A percentile compares a stretch with the other conserved stretches of the same genome.
Evolutionary conservation across 257 asterid genomes (phyloP).

Genomic region (Scutellaria minor): DNA sequence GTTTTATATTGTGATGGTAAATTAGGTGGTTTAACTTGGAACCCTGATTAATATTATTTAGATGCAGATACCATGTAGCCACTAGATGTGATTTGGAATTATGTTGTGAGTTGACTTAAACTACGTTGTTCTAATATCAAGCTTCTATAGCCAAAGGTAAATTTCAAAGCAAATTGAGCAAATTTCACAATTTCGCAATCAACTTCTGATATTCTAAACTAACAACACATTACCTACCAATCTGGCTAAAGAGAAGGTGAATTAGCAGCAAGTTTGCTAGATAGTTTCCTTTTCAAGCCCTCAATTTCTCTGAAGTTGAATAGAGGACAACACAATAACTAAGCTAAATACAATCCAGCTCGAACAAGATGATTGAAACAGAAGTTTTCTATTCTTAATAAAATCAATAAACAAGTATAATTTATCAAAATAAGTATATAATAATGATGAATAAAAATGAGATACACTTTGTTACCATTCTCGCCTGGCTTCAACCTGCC

Average conservation of each 20-base stretch:
- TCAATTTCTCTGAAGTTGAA: constrained; percentile 66
- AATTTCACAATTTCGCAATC: neutral
- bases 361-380: neutral
- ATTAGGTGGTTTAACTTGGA: neutral
- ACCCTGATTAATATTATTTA: neutral
- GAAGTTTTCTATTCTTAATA: neutral
- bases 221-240: constrained; percentile 74
- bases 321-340: neutral
- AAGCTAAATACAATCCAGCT: neutral
- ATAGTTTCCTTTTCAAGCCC: constrained; percentile 91
- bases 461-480: constrained; percentile 65
- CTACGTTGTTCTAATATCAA: neutral
- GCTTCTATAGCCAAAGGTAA: neutral
- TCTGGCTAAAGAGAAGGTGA: constrained; percentile 69
- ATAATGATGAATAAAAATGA: constrained; percentile 9
- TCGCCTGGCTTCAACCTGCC: constrained; percentile 99
- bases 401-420: neutral
- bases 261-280: constrained; percentile 88
- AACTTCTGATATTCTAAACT: neutral
- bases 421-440: neutral
- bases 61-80: neutral
- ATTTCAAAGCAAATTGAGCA: neutral
- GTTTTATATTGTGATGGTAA: neutral
- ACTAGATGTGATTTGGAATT: neutral
- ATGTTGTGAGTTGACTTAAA: neutral